These are phyloP conservation scores for Pseudogymnoascus sp. DNA, from an alignment of 2,329 filamentous ascomycete genomes.

Conservation along the genomic window DNA sequence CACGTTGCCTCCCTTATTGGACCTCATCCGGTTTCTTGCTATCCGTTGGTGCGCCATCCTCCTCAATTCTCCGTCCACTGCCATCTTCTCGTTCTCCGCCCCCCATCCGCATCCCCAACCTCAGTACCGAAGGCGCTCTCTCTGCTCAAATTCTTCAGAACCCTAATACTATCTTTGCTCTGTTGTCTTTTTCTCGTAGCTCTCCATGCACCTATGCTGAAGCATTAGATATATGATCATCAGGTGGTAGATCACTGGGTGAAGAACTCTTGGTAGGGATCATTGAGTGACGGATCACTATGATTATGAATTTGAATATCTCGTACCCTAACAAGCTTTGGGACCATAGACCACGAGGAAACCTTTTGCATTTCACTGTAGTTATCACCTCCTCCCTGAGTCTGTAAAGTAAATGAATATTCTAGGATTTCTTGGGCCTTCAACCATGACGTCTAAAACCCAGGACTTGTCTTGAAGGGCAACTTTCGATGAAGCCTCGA, in stretches of 20 bases:
- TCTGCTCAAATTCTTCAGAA: slow-evolving; percentile 28
- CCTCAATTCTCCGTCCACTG: slow-evolving; percentile 20
- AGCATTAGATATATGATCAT: too few species aligned
- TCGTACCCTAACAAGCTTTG: too few species aligned
- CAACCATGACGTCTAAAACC: background rate
- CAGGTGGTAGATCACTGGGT: too few species aligned
- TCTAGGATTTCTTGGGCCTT: background rate
- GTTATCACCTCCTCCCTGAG: background rate
- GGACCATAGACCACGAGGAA: too few species aligned
- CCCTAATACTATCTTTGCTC: slow-evolving; percentile 24
- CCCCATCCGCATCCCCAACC: slow-evolving; percentile 26
- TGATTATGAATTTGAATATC: too few species aligned
- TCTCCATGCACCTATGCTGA: background rate
- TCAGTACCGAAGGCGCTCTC: slow-evolving; percentile 26
- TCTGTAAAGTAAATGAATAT: background rate
- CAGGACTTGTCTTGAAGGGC: slow-evolving; percentile 13
- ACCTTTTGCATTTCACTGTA: background rate
- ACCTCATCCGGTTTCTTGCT: slow-evolving; percentile 25
- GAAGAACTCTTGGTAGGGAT: too few species aligned
- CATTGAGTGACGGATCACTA: too few species aligned
- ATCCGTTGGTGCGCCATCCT: slow-evolving; percentile 29
- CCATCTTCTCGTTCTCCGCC: slow-evolving; percentile 20
- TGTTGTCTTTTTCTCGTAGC: slow-evolving; percentile 23
- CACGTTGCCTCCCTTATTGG: background rate
- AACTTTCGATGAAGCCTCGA: slow-evolving; percentile 37